Evolutionary conservation across 495 filamentous ascomycete species (phyloP).

Genomic region (Neurospora sp.): DNA sequence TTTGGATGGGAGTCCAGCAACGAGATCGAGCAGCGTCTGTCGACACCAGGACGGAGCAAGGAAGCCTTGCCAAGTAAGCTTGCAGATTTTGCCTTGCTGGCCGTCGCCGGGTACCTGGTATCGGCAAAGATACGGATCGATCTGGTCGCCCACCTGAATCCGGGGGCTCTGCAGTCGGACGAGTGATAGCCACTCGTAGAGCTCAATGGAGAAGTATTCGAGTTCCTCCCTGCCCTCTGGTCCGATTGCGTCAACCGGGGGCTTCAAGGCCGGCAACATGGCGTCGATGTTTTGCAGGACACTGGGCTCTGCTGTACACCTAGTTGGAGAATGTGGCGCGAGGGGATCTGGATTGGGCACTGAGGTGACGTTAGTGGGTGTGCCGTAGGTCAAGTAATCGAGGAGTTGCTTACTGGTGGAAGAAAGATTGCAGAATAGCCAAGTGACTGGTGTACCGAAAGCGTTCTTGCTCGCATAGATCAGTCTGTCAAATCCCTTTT

Average conservation of each 20-base stretch:
- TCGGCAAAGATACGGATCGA: constrained; percentile 75
- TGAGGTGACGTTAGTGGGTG: constrained; percentile 15
- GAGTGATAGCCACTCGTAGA: constrained; percentile 81
- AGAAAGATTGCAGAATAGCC: constrained; percentile 68
- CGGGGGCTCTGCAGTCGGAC: constrained; percentile 64
- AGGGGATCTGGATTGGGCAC: constrained; percentile 42
- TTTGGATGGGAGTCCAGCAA: constrained; percentile 30
- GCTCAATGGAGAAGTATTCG: constrained; percentile 49
- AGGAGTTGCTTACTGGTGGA: constrained; percentile 21
- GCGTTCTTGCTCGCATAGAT: constrained; percentile 79
- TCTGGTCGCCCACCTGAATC: constrained; percentile 50
- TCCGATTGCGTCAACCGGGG: constrained; percentile 27
- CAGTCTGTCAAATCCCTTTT: constrained; percentile 81
- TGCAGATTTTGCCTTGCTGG: constrained; percentile 28
- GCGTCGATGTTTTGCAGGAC: constrained; percentile 25
- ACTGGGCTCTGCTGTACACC: constrained; percentile 26
- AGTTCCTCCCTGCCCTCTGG: constrained; percentile 34
- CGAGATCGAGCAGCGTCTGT: constrained; percentile 27
- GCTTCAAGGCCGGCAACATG: constrained; percentile 41
- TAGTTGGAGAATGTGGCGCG: constrained; percentile 42
- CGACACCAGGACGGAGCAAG: constrained; percentile 37
- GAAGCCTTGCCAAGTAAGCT: constrained; percentile 46
- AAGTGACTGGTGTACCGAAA: constrained; percentile 57
- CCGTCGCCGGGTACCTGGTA: constrained; percentile 55
- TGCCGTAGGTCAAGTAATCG: background rate